Percentiles rank a stretch among this genome's conserved stretches.
phyloP scores from a whole-genome alignment of 2,329 filamentous ascomycete species.

The Nemania bipapillata region DNA sequence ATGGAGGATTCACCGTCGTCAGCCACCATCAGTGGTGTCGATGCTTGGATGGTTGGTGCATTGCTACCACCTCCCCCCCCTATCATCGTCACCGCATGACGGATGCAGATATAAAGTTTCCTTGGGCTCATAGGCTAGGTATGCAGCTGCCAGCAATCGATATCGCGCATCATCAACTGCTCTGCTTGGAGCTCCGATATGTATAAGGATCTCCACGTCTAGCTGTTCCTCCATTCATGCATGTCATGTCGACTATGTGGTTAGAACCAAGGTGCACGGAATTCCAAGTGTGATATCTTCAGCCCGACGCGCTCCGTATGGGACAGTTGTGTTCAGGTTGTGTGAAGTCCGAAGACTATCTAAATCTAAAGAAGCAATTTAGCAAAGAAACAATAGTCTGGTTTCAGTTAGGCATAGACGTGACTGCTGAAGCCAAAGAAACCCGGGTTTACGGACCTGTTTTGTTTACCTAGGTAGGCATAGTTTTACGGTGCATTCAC shows the following conservation, averaged over 20 bases:
- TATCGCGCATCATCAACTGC: slow-evolving; percentile 62
- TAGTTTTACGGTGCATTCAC: too few species aligned
- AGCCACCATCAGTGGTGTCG: neutral
- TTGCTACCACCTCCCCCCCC: neutral
- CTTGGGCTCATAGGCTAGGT: slow-evolving; percentile 58
- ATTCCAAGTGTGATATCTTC: neutral
- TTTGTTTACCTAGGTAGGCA: too few species aligned
- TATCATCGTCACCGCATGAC: neutral
- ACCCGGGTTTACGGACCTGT: too few species aligned
- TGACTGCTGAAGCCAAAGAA: too few species aligned
- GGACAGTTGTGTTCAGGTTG: neutral
- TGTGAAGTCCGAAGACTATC: too few species aligned
- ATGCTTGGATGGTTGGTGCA: neutral
- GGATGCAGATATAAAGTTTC: slow-evolving; percentile 6
- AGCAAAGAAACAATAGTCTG: too few species aligned
- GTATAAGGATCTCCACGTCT: slow-evolving; percentile 65
- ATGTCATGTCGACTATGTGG: slow-evolving; percentile 30
- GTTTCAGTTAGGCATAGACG: too few species aligned
- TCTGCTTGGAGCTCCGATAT: slow-evolving; percentile 64
- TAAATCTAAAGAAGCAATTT: too few species aligned
- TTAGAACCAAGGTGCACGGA: slow-evolving; percentile 2
- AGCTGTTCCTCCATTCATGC: slow-evolving; percentile 46
- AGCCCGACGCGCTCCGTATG: neutral
- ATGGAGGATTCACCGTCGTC: slow-evolving; percentile 27
- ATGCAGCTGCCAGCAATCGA: slow-evolving; percentile 62